A percentile compares a stretch with the other conserved stretches of the same genome.
These are phyloP conservation scores for Leishmania lainsoni DNA, from an alignment of 208 protist genomes.

Conservation along the genomic window DNA sequence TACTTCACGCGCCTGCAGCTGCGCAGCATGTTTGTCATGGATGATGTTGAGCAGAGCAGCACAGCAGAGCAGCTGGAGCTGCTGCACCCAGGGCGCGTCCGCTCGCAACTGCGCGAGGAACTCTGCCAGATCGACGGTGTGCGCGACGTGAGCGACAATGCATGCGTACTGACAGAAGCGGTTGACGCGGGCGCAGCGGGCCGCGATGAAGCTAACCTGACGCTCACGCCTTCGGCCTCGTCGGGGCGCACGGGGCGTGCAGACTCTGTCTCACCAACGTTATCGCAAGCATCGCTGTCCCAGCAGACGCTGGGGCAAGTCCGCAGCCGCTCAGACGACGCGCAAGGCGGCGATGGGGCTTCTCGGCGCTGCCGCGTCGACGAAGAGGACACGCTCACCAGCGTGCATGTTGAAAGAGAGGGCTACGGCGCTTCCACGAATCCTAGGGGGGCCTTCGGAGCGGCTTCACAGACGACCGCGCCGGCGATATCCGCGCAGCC, in stretches of 20 bases:
- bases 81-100: constrained; percentile 58
- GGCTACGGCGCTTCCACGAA: not conserved
- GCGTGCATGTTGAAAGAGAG: not conserved
- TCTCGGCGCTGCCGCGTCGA: not conserved
- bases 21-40: constrained; percentile 78
- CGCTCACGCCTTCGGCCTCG: not conserved
- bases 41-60: constrained; percentile 46
- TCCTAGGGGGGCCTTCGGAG: not conserved
- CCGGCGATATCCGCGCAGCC: not conserved
- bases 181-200: constrained; percentile 24
- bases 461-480: not conserved
- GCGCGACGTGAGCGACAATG: constrained; percentile 74
- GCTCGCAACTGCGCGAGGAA: constrained; percentile 12
- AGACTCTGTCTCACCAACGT: not conserved
- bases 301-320: constrained; percentile 5
- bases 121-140: constrained; percentile 39
- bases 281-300: not conserved
- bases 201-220: not conserved
- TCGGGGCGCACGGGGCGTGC: not conserved
- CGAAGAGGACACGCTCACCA: not conserved
- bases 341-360: not conserved
- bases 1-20: constrained; percentile 88
- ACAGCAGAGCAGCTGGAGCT: constrained; percentile 70
- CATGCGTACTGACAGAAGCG: constrained; percentile 52
- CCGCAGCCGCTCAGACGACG: constrained; percentile 6